A percentile compares a stretch with the other conserved stretches of the same genome.
Evolutionary conservation across 225 moss, liverwort and hornwort genomes (phyloP).

Genomic region (Asterella californica): DNA sequence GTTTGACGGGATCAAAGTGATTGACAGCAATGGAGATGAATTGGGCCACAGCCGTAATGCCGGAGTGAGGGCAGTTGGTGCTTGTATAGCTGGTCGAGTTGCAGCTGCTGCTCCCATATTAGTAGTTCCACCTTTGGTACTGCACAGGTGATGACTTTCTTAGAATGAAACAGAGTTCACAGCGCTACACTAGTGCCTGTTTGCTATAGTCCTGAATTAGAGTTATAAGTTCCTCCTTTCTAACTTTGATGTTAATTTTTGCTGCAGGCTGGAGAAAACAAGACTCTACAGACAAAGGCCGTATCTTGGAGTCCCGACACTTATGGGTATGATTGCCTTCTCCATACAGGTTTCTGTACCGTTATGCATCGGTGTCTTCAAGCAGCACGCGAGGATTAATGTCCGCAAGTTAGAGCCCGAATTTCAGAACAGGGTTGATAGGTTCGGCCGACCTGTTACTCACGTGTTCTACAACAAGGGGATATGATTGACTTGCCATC

Average conservation of each 20-base stretch:
- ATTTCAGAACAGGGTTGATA: constrained; percentile 62
- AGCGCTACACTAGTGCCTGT: neutral
- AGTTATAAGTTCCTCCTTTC: neutral
- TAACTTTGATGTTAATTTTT: neutral
- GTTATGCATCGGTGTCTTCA: constrained; percentile 78
- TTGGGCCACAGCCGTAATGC: constrained; percentile 77
- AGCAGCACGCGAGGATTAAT: constrained; percentile 73
- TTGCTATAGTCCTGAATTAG: neutral
- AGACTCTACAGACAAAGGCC: constrained; percentile 58
- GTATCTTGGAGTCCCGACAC: constrained; percentile 64
- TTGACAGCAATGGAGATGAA: constrained; percentile 73
- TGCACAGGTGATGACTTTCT: constrained; percentile 62
- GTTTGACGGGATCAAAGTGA: constrained; percentile 73
- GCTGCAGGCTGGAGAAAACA: constrained; percentile 69
- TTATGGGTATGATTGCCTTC: constrained; percentile 78
- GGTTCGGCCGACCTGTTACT: constrained; percentile 72
- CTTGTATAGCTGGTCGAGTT: constrained; percentile 84
- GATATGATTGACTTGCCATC: constrained; percentile 32
- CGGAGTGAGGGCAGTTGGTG: constrained; percentile 80
- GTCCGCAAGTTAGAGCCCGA: constrained; percentile 68
- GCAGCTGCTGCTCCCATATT: constrained; percentile 92
- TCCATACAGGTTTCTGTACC: constrained; percentile 94
- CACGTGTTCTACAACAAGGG: constrained; percentile 90
- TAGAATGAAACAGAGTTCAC: neutral
- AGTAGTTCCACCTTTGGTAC: constrained; percentile 76